Evolutionary conservation across 2,329 filamentous ascomycete species (phyloP), one percentile per base, ranked within the genome.

Genomic region (Fonsecaea nubica): DNA sequence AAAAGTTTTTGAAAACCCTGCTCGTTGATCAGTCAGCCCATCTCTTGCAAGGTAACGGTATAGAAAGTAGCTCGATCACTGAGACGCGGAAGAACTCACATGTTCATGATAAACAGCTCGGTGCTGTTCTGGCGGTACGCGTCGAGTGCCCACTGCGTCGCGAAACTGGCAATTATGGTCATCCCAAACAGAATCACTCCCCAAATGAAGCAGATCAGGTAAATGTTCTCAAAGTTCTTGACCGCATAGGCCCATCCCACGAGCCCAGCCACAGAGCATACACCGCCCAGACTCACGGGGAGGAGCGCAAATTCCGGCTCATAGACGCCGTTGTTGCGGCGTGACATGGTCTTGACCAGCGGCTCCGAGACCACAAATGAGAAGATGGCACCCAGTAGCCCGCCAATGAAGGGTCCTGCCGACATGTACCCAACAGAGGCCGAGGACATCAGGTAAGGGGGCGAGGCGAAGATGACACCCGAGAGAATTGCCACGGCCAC

Each of bases 301-400:
- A 70, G 32, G n/a, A 80, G 69, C 53, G 77, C 74, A 71, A 80
- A 79, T 71, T 82, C 80, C 1, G 80, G 78, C 58, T 79, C 75
- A 65, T 76, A 70, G 65, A 79, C 74, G 25, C 80, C 80, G 21
- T 76, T 73, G 71, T 81, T 82, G 30, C 79, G 76, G 4, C 78
- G 75, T 0, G 81, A 79, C 3, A 83, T 72, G 54, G 65, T 73
- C n/a, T 80, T 72, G 2, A 73, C 71, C 12, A 78, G 53, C 21
- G 66, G 67, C 62, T 78, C 77, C 1, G 73, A 74, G 12, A 75
- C 55, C 2, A 72, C 10, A 74, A 75, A n/a, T 73, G 66, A 60
- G 18, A 69, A 57, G 21, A 57, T 18, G 0, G 63, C 58, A 32
- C 61, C 63, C 25, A 65, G 25, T 4, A 69, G 35, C 8, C 61